A percentile compares a stretch with the other conserved stretches of the same genome.
These are phyloP conservation scores for Penicillium antarcticum DNA, from an alignment of 495 filamentous ascomycete genomes.

Conservation along the genomic window DNA sequence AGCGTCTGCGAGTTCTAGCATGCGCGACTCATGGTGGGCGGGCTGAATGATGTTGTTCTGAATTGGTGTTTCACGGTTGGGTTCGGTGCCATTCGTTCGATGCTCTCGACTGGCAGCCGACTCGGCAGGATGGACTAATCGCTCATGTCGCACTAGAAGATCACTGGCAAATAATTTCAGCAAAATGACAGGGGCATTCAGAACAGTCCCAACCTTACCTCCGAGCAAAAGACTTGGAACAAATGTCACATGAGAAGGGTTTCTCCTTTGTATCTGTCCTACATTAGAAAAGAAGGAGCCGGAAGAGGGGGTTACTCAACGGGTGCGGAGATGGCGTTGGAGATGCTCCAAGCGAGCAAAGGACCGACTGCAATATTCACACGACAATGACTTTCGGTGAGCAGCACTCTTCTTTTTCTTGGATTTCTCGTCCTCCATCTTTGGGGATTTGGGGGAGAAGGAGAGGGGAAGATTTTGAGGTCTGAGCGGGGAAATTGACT, in stretches of 20 bases:
- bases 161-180: constrained; percentile 48
- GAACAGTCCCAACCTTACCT: constrained; percentile 30
- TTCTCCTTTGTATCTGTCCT: constrained; percentile 51
- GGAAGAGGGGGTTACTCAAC: constrained; percentile 42
- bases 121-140: constrained; percentile 68
- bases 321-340: constrained; percentile 53
- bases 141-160: constrained; percentile 69
- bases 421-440: constrained; percentile 45
- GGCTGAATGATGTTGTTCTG: constrained; percentile 39
- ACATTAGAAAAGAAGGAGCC: constrained; percentile 22
- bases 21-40: constrained; percentile 43
- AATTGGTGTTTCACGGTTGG: constrained; percentile 34
- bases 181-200: constrained; percentile 13
- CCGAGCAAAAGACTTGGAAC: constrained; percentile 49
- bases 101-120: constrained; percentile 43
- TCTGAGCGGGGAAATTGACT: constrained; percentile 36
- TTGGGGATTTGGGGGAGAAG: constrained; percentile 21
- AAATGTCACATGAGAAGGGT: constrained; percentile 52
- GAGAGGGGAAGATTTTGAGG: constrained; percentile 32
- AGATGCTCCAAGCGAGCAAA: constrained; percentile 53
- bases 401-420: constrained; percentile 46
- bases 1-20: constrained; percentile 47
- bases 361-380: constrained; percentile 48
- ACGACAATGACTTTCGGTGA: constrained; percentile 47
- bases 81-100: constrained; percentile 25